Evolutionary conservation across 306 rosid species (phyloP).

Genomic region (Castanospermum australe): DNA sequence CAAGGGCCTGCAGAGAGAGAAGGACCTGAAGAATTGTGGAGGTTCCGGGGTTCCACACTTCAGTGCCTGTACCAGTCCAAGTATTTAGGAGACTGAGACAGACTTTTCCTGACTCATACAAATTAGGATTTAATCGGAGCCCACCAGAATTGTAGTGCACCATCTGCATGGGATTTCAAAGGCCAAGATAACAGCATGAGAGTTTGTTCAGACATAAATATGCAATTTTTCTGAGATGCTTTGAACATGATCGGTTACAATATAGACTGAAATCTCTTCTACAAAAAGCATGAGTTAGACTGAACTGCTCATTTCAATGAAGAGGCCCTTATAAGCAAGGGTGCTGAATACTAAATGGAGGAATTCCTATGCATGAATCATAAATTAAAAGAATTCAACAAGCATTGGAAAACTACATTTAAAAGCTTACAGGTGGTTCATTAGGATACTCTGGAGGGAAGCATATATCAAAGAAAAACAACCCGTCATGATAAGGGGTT

Average conservation of each 20-base stretch:
- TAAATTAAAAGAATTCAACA: background rate
- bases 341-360: background rate
- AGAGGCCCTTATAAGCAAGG: background rate
- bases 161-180: conserved; percentile 55
- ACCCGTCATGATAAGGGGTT: conserved; percentile 93
- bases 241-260: conserved; percentile 14
- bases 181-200: conserved; percentile 26
- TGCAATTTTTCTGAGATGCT: conserved; percentile 1
- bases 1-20: conserved; percentile 95
- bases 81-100: conserved; percentile 94
- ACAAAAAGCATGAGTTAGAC: background rate
- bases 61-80: conserved; percentile 81
- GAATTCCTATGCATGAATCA: background rate
- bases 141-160: conserved; percentile 94
- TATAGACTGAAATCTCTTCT: conserved; percentile 1
- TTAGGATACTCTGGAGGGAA: conserved; percentile 88
- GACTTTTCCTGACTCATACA: conserved; percentile 95
- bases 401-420: conserved; percentile 24
- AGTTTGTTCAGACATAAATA: conserved; percentile 16
- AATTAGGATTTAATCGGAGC: conserved; percentile 83
- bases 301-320: background rate
- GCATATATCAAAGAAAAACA: conserved; percentile 84
- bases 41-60: conserved; percentile 85
- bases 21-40: conserved; percentile 92
- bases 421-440: conserved; percentile 86